Percentiles rank a stretch among this genome's conserved stretches.
These are phyloP conservation scores for Daedaleopsis sinensis DNA, from an alignment of 768 basidiomycete genomes.

Conservation along the genomic window DNA sequence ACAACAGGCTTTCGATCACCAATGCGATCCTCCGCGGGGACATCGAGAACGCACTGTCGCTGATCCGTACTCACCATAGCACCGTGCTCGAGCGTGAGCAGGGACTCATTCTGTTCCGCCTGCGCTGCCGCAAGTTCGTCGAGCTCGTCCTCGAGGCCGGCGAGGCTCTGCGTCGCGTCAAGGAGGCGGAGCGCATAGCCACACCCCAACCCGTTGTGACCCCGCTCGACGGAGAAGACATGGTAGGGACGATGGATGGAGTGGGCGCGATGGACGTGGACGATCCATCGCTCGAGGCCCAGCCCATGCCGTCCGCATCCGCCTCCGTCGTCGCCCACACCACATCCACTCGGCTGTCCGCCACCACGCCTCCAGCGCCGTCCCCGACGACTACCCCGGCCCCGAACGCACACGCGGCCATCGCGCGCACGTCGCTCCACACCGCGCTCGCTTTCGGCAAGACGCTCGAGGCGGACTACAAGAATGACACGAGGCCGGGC, in stretches of 20 bases:
- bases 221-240: constrained; percentile 35
- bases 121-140: constrained; percentile 84
- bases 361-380: constrained; percentile 20
- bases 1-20: constrained; percentile 70
- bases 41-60: constrained; percentile 65
- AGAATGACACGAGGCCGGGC: constrained; percentile 60
- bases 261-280: constrained; percentile 62
- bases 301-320: constrained; percentile 9
- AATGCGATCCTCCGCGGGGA: constrained; percentile 69
- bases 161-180: constrained; percentile 67
- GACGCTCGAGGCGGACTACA: constrained; percentile 67
- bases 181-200: constrained; percentile 40
- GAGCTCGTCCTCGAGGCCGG: constrained; percentile 77
- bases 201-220: constrained; percentile 21
- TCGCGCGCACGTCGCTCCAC: constrained; percentile 57
- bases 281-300: constrained; percentile 40
- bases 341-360: constrained; percentile 28
- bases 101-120: constrained; percentile 76
- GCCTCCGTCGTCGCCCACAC: constrained; percentile 17
- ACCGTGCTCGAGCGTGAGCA: constrained; percentile 66
- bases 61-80: constrained; percentile 60
- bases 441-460: constrained; percentile 77
- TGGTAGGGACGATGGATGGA: constrained; percentile 44
- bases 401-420: constrained; percentile 16
- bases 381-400: constrained; percentile 26